Evolutionary conservation across 2,329 filamentous ascomycete genomes (phyloP), one percentile per base, ranked within the genome.

Genomic region (Phialophora verrucosa): DNA sequence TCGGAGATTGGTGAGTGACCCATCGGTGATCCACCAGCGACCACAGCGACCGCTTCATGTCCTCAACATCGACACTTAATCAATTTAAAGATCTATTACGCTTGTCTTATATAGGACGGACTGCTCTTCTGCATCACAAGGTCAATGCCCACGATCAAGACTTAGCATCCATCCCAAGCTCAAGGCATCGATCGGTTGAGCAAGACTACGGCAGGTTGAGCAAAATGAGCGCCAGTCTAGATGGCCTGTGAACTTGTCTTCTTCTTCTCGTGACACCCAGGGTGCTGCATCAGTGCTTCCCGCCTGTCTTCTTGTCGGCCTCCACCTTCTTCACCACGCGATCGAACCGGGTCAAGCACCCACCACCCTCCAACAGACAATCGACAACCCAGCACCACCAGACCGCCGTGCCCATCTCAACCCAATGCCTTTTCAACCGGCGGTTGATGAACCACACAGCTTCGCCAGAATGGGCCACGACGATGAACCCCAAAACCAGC

Each of bases 401-500:
- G 17, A 84, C 61, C 5, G 70, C 68, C 57, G 82, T 83, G 25
- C 81, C 75, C 47, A 80, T 67, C 29, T 80, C 81, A 58, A 88
- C 80, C n/a, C 81, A 82, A 76, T 88, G 81, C 67, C 76, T 83
- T 62, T 75, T 76, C 75, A 88, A 74, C 69, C 81, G 81, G 61
- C 73, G 77, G 12, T 76, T 69, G 6, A 78, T 78, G 76, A 88
- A 80, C 62, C 75, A 64, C 53, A 78, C 78, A n/a, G 83, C 78
- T 81, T 97, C 94, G 2, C 77, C 65, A 0, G 82, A 25, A 77
- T 97, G 94, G 12, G 92, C 84, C 0, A 74, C 81, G 1, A 92
- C 3, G 64, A 93, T 85, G 0, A 85, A 81, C 23, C 80, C 72
- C 62, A 90, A 80, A 50, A 94, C 79, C 14, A 79, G 75, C 57